phyloP scores from a whole-genome alignment of 2,329 filamentous ascomycete genomes.

The Ophiostoma tasmaniense region DNA sequence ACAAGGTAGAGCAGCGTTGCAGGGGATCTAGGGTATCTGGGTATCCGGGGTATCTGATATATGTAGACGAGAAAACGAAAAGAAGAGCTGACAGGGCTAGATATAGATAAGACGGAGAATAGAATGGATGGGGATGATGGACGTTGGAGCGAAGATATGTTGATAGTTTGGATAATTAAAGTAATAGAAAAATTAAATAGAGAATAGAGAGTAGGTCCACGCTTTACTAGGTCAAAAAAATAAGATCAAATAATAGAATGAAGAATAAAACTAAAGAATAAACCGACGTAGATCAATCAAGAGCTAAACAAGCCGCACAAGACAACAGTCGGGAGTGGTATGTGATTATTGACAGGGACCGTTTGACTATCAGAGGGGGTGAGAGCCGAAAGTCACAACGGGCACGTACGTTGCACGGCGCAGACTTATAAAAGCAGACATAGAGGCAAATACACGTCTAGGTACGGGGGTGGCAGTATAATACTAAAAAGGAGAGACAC shows the following conservation, averaged over 20 bases:
- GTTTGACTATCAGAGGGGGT: background rate
- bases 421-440: background rate
- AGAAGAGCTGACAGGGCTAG: slow-evolving; percentile 5
- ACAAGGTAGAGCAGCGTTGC: background rate
- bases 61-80: background rate
- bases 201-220: background rate
- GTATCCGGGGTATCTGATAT: background rate
- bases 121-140: background rate
- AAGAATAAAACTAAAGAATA: background rate
- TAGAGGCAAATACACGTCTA: background rate
- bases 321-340: background rate
- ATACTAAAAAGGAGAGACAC: background rate
- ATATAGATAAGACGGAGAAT: slow-evolving; percentile 1
- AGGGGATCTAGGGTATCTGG: background rate
- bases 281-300: background rate
- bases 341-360: background rate
- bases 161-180: background rate
- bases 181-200: background rate
- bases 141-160: background rate
- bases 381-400: background rate
- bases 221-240: background rate
- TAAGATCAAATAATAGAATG: background rate
- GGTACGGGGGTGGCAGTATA: too few relatives aligned
- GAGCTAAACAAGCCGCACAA: background rate
- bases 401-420: slow-evolving; percentile 2